Base-by-base conservation (phyloP, 371 early-diverging fungal species). In the Nematocida sp. region DNA sequence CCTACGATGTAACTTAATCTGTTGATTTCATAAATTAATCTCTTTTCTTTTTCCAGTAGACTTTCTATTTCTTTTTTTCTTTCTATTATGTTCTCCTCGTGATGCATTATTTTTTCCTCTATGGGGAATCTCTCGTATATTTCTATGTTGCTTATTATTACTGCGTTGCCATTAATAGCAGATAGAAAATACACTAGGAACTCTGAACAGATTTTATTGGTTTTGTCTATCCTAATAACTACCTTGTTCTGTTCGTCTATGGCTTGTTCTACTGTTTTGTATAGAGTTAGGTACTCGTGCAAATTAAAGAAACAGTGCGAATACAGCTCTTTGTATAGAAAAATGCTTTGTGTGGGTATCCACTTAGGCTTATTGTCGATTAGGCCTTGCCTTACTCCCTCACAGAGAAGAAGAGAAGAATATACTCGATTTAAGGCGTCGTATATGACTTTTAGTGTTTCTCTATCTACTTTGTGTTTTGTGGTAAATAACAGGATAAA, bases 1-100 rank as follows among this genome's bases (percentile, higher is more conserved):
- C 75, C 75, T 3, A 63, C 75, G 20, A n/a, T 51, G 60, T 60
- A 71, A 59, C 60, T 71, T 2, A 71, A 25, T 25, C 3, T 20
- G 38, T 71, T 48, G 20, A 71, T 47, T 42, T 71, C 75, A 16
- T 20, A 3, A 4, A 71, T 61, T 32, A 63, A 49, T 13, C 26
- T 35, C 51, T 50, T 71, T 36, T 50, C 33, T 5, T 71, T 16
- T 30, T 39, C 26, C 13, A 71, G 50, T 5, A 59, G 20, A 23
- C 13, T n/a, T 11, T 71, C 75, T 32, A 71, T 61, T 7, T 18
- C 25, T 9, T 18, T 11, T 23, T 30, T 59, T 54, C 57, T 59
- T 20, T 28, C 23, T 0, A 20, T 1, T 3, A 71, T 71, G 7
- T 59, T 60, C 0, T 11, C n/a, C 38, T 71, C 75, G 35, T 71